Evolutionary conservation across 108 stramenopile genomes (phyloP).

Genomic region (Ochromonas danica): DNA sequence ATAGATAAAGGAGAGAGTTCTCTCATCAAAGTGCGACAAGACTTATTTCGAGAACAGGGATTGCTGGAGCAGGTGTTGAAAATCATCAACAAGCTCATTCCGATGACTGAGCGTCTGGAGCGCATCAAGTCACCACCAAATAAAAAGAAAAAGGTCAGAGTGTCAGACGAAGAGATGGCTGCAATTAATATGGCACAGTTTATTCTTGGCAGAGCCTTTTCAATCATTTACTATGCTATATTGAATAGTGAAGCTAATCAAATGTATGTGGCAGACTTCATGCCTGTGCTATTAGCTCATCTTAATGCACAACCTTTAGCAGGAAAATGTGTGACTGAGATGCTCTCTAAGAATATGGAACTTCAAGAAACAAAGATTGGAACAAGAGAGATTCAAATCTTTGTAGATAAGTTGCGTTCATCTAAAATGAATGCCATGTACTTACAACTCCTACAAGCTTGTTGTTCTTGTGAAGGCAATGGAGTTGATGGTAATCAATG

Average conservation of each 20-base stretch:
- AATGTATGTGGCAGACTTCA: slow-evolving; percentile 43
- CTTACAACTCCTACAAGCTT: slow-evolving; percentile 38
- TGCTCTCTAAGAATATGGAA: slow-evolving; percentile 41
- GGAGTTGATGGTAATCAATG: slow-evolving; percentile 48
- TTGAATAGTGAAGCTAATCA: slow-evolving; percentile 36
- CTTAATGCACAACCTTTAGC: slow-evolving; percentile 35
- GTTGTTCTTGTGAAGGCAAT: slow-evolving; percentile 39
- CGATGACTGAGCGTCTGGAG: background rate
- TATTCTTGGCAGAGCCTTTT: slow-evolving; percentile 9
- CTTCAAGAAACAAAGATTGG: slow-evolving; percentile 45
- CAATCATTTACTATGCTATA: slow-evolving; percentile 37
- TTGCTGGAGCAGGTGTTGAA: slow-evolving; percentile 27
- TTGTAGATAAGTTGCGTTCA: slow-evolving; percentile 35
- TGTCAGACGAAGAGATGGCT: background rate
- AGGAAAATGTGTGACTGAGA: slow-evolving; percentile 32
- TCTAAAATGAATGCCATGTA: slow-evolving; percentile 44
- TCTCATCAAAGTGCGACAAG: slow-evolving; percentile 8
- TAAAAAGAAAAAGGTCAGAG: background rate
- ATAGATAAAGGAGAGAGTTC: slow-evolving; percentile 4
- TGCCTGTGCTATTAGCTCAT: slow-evolving; percentile 38
- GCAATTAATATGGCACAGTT: background rate
- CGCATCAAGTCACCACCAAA: background rate
- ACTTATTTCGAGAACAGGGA: slow-evolving; percentile 40
- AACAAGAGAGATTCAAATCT: slow-evolving; percentile 33
- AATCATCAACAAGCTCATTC: slow-evolving; percentile 27